Evolutionary conservation across 345 rosid genomes (phyloP), one percentile per base, ranked within the genome.

Genomic region (Laguncularia racemosa): DNA sequence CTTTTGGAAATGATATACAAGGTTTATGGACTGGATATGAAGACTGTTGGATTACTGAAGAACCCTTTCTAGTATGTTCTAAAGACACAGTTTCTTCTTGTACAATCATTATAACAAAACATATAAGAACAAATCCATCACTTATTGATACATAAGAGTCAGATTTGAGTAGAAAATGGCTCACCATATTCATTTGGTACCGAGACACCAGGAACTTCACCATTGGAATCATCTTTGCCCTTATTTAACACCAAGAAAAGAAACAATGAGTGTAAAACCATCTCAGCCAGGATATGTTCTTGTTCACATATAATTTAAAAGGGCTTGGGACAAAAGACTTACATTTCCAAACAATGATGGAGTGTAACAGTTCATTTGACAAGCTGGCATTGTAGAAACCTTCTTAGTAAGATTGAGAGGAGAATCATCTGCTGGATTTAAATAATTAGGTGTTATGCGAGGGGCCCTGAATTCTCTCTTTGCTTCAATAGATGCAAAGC

Each of bases 401-500:
- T 64, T 40, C 28, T 71, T 63, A 17, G 43, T 58, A 28, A 77
- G 73, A 67, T 59, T 72, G 44, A 60, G 64, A 50, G 80, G 71
- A 63, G 73, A 60, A 55, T 56, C 65, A 54, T 68, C 71, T 28
- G 14, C 63, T 2, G 76, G 76, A 68, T 73, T 76, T 72, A 77
- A 49, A 69, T 63, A 56, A 45, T 64, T 66, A 48, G 82, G 81
- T 17, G 87, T 83, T 54, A 57, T 55, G 20, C 86, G 76, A 50
- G 96, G 90, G 52, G 88, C 79, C 69, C 62, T 80, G 70, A 87
- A 87, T 56, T 78, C 77, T 71, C 89, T 76, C 76, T 83, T 86
- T 48, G 95, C 84, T 77, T 89, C 99, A 28, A 81, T 66, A 60
- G 97, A 85, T 70, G 99, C 88, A 73, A 75, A 78, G 73, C 93